phyloP scores from a whole-genome alignment of 2,329 filamentous ascomycete genomes.

The Cryoendolithus antarcticus region DNA sequence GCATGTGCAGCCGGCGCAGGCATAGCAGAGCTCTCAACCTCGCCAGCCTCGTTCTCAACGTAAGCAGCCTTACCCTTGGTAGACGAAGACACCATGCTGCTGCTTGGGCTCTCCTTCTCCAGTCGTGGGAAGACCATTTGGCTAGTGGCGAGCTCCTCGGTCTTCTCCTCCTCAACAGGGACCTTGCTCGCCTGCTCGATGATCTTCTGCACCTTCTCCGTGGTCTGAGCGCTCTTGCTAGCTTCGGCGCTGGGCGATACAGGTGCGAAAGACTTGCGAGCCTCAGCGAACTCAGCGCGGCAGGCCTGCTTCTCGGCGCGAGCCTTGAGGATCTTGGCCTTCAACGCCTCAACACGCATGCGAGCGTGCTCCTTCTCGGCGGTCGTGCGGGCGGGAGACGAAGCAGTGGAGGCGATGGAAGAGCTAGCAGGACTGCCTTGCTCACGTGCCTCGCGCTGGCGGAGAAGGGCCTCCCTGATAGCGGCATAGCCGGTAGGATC shows the following conservation, averaged over 20 bases:
- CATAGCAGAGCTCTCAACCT: slow-evolving; percentile 32
- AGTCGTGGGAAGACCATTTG: slow-evolving; percentile 96
- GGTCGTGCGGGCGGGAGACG: not conserved
- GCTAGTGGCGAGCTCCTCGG: slow-evolving; percentile 33
- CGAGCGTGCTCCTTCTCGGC: slow-evolving; percentile 17
- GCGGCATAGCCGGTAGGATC: too few species aligned
- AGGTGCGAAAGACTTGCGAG: slow-evolving; percentile 7
- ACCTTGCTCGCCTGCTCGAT: slow-evolving; percentile 12
- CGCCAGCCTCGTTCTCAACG: slow-evolving; percentile 46
- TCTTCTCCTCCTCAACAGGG: slow-evolving; percentile 22
- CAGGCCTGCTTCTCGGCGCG: slow-evolving; percentile 17
- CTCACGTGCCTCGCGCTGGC: too few species aligned
- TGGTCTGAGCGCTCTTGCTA: slow-evolving; percentile 16
- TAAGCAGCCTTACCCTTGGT: slow-evolving; percentile 39
- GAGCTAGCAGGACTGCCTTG: too few species aligned
- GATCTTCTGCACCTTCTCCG: slow-evolving; percentile 18
- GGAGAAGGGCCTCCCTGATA: too few species aligned
- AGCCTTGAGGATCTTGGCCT: slow-evolving; percentile 20
- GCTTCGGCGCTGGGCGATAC: slow-evolving; percentile 16
- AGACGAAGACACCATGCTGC: slow-evolving; percentile 56
- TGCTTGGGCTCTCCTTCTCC: slow-evolving; percentile 79
- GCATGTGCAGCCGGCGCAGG: slow-evolving; percentile 8
- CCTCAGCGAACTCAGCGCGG: slow-evolving; percentile 5
- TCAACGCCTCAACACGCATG: slow-evolving; percentile 20
- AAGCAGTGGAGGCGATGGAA: too few species aligned